Percentiles rank a stretch among this genome's conserved stretches.
Evolutionary conservation across 2,329 filamentous ascomycete genomes (phyloP).

Genomic region (Fusarium neocosmosporiellum): DNA sequence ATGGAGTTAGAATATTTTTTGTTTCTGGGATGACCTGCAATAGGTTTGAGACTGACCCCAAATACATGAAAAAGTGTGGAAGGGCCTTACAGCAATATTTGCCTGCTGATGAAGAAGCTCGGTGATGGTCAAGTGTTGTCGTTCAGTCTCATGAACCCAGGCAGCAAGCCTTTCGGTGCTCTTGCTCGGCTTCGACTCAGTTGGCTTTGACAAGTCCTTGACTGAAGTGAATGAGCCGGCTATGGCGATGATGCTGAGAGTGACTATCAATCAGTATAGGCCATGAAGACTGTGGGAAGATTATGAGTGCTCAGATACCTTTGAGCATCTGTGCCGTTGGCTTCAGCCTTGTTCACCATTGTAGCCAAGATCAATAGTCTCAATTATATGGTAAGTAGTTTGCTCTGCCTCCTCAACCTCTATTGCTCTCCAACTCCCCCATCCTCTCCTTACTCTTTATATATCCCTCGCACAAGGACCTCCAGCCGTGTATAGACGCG

Average conservation of each 20-base stretch:
- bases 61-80: slow-evolving; percentile 20
- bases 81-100: slow-evolving; percentile 21
- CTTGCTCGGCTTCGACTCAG: background rate
- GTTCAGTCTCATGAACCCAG: slow-evolving; percentile 29
- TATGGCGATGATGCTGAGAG: background rate
- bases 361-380: background rate
- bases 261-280: slow-evolving; percentile 12
- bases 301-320: slow-evolving; percentile 1
- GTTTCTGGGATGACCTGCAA: slow-evolving; percentile 19
- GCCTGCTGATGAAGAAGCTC: slow-evolving; percentile 18
- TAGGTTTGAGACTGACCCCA: slow-evolving; percentile 26
- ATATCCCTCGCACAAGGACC: background rate
- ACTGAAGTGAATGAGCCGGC: background rate
- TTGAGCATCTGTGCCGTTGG: background rate
- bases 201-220: background rate
- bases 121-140: slow-evolving; percentile 28
- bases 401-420: background rate
- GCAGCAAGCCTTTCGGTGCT: slow-evolving; percentile 18
- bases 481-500: background rate
- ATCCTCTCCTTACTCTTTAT: background rate
- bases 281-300: background rate
- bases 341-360: slow-evolving; percentile 27
- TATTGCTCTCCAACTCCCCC: background rate
- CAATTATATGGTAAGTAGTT: background rate
- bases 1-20: slow-evolving; percentile 37